Evolutionary conservation across 2,329 filamentous ascomycete genomes (phyloP), one percentile per base, ranked within the genome.

Genomic region (Colletotrichum spaethianum): DNA sequence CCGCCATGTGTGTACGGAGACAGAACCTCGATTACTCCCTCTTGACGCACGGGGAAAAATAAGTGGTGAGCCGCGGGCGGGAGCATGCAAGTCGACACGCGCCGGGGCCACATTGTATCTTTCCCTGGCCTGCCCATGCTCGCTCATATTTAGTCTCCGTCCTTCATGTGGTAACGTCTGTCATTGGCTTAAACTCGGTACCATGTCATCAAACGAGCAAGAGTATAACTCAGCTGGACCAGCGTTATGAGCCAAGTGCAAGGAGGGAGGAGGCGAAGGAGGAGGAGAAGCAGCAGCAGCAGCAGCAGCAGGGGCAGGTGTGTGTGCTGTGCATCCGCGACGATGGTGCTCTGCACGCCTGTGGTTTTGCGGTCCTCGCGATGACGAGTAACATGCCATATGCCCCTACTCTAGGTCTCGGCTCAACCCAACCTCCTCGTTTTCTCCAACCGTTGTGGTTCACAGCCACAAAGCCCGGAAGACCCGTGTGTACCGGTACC

Each of bases 31-130:
- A 36, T 38, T 62, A 31, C 26, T 38, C 46, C 48, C 33, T 53
- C 36, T 31, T 48, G 48, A 67, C 55, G 26, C 44, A 46, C 38
- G n/a, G 7, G 38, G 28, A 46, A 70, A 33, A 70, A 33, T 56
- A 42, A 28, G 59, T 53, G 44, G 60, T 46, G 59, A 72, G 33
- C 57, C 44, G 46, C 67, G 38, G 68, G 55, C 65, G 46, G 70
- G 50, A 66, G 46, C 42, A 62, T 69, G 56, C 66, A 56, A 72
- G 55, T 57, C 55, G 67, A 70, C 59, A 46, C 38, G 28, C 52
- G 57, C 69, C 59, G 57, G 59, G 23, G 59, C 57, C 59, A 63
- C 50, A 59, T 50, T 46, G 23, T 42, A 57, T 36, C 57, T 52
- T 42, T 60, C 33, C n/a, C 26, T 61, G 50, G 46, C 42, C 52